Evolutionary conservation across 768 basidiomycete species (phyloP).

Genomic region (Russula griseocarnosa): DNA sequence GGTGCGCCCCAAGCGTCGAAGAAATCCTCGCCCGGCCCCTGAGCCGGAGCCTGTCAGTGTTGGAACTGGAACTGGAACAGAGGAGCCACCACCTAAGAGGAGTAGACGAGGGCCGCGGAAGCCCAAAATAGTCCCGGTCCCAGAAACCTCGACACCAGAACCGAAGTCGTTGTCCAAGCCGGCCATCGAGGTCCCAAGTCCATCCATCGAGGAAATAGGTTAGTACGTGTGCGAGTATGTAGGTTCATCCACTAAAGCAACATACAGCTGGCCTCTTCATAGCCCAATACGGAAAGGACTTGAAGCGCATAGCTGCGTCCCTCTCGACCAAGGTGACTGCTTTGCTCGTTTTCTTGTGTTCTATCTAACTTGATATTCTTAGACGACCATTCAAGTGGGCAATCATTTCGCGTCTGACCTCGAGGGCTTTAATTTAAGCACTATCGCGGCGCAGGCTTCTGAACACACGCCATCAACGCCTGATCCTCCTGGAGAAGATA

Average conservation of each 20-base stretch:
- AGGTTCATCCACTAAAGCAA: slow-evolving; percentile 23
- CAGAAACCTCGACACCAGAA: slow-evolving; percentile 2
- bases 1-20: slow-evolving; percentile 33
- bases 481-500: slow-evolving; percentile 25
- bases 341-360: not conserved
- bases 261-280: slow-evolving; percentile 45
- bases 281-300: slow-evolving; percentile 60
- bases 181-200: slow-evolving; percentile 2
- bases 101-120: slow-evolving; percentile 2
- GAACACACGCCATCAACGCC: slow-evolving; percentile 33
- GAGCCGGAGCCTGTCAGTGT: slow-evolving; percentile 10
- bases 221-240: slow-evolving; percentile 28
- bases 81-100: slow-evolving; percentile 19
- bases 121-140: not conserved
- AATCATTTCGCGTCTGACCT: slow-evolving; percentile 48
- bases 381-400: slow-evolving; percentile 56
- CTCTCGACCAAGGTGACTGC: slow-evolving; percentile 56
- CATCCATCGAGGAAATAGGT: slow-evolving; percentile 66
- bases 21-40: slow-evolving; percentile 35
- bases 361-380: not conserved
- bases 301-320: slow-evolving; percentile 62
- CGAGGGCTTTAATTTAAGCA: slow-evolving; percentile 34
- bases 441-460: slow-evolving; percentile 18
- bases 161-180: slow-evolving; percentile 2
- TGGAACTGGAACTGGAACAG: not conserved